phyloP scores from a whole-genome alignment of 2,329 filamentous ascomycete species.

The Nothophaeocryptopus gaeumannii region DNA sequence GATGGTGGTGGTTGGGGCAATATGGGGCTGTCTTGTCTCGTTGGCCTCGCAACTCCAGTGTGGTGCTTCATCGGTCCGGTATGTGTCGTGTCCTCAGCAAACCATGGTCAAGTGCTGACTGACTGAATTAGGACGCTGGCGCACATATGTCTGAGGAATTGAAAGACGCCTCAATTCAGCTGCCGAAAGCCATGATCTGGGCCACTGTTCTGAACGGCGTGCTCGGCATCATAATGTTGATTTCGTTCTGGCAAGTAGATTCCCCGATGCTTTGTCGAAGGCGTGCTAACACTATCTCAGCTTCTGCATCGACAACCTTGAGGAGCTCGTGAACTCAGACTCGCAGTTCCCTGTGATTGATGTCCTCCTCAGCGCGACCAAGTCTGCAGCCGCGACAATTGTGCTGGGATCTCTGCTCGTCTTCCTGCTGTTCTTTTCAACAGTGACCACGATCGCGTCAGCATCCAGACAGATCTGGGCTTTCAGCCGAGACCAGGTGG shows the following conservation, averaged over 20 bases:
- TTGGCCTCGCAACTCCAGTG: conserved; percentile 42
- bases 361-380: conserved; percentile 31
- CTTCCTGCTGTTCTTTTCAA: conserved; percentile 35
- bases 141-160: conserved; percentile 37
- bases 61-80: conserved; percentile 34
- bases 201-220: conserved; percentile 39
- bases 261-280: too few species aligned
- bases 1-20: conserved; percentile 43
- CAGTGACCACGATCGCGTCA: conserved; percentile 36
- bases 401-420: conserved; percentile 33
- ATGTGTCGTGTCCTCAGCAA: not conserved
- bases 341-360: conserved; percentile 33
- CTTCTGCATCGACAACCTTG: conserved; percentile 32
- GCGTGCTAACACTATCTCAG: conserved; percentile 17
- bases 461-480: conserved; percentile 36
- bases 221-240: conserved; percentile 37
- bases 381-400: conserved; percentile 30
- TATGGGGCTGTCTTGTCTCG: conserved; percentile 41
- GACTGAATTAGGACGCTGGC: conserved; percentile 35
- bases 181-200: conserved; percentile 45
- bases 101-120: conserved; percentile 2
- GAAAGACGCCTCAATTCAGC: conserved; percentile 41
- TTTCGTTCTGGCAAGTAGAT: conserved; percentile 36
- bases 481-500: conserved; percentile 33
- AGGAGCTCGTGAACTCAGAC: conserved; percentile 25